phyloP scores from a whole-genome alignment of 2,329 filamentous ascomycete genomes.

The Trichoderma atroviride region DNA sequence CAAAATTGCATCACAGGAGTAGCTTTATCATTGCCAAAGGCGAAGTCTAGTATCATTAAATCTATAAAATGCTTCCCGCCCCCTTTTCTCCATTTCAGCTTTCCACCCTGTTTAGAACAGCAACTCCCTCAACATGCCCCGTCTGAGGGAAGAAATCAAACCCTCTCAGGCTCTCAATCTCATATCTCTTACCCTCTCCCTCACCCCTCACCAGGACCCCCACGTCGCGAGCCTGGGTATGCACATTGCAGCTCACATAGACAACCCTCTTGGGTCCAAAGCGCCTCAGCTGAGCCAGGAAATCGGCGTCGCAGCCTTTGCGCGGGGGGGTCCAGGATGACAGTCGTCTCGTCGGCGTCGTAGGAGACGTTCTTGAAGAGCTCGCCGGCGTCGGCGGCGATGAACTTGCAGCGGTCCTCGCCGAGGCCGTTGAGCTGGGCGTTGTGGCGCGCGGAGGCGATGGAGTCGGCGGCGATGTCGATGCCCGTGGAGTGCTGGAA shows the following conservation, averaged over 20 bases:
- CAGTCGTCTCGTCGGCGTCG: conserved; percentile 77
- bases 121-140: conserved; percentile 69
- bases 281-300: conserved; percentile 76
- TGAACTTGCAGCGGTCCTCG: conserved; percentile 72
- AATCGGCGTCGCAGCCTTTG: conserved; percentile 88
- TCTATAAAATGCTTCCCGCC: neutral
- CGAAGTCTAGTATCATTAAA: neutral
- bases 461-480: conserved; percentile 80
- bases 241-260: conserved; percentile 97
- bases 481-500: conserved; percentile 88
- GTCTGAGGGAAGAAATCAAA: conserved; percentile 98
- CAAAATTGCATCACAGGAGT: neutral
- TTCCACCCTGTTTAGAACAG: conserved; percentile 63
- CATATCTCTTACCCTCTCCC: conserved; percentile 61
- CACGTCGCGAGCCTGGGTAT: conserved; percentile 93
- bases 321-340: conserved; percentile 97
- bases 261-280: conserved; percentile 81
- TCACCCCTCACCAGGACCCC: conserved; percentile 79
- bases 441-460: conserved; percentile 77
- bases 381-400: conserved; percentile 82
- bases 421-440: conserved; percentile 74
- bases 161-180: conserved; percentile 85
- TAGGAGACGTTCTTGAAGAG: conserved; percentile 79
- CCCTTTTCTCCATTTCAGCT: neutral
- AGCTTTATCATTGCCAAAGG: neutral